These are phyloP conservation scores for Candida suzukii DNA, from an alignment of 805 yeast species.

Conservation along the genomic window DNA sequence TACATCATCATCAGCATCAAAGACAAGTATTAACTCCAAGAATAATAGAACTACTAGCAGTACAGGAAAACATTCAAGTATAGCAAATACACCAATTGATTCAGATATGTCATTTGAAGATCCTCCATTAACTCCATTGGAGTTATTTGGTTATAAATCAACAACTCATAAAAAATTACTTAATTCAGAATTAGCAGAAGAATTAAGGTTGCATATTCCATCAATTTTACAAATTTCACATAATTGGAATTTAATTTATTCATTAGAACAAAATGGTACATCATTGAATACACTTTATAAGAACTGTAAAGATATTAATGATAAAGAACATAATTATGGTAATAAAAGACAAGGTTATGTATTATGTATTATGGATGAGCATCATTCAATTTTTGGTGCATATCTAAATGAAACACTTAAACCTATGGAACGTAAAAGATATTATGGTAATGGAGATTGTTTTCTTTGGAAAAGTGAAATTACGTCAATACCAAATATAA, in stretches of 20 bases:
- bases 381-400: constrained; percentile 67
- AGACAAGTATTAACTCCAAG: neutral
- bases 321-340: constrained; percentile 22
- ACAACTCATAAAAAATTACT: constrained; percentile 55
- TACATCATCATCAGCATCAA: neutral
- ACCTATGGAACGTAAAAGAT: constrained; percentile 65
- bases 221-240: constrained; percentile 70
- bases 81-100: neutral
- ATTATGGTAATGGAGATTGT: constrained; percentile 93
- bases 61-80: neutral
- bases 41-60: neutral
- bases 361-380: constrained; percentile 59
- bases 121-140: constrained; percentile 49
- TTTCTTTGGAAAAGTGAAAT: constrained; percentile 77
- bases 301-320: constrained; percentile 35
- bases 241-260: constrained; percentile 71
- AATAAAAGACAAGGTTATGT: constrained; percentile 54
- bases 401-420: constrained; percentile 67
- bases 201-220: constrained; percentile 68
- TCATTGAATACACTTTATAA: constrained; percentile 74
- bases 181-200: constrained; percentile 55
- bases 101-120: constrained; percentile 7
- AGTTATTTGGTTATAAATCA: constrained; percentile 51
- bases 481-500: constrained; percentile 26
- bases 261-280: constrained; percentile 90